Conservation (phyloP, 352 stramenopile species). For the Thraustochytrium aureum region DNA sequence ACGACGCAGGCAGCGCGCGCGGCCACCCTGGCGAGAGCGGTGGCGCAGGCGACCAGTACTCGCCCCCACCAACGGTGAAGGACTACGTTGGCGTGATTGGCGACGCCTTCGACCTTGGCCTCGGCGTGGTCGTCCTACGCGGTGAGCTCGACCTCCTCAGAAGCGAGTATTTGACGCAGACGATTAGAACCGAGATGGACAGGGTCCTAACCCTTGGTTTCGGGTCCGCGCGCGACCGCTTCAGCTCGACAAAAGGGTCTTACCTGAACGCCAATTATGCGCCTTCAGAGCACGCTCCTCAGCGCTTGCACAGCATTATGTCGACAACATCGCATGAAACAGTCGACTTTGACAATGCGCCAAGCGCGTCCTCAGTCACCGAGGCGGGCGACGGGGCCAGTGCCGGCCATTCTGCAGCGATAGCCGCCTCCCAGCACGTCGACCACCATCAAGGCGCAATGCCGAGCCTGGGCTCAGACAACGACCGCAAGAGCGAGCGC, state of each 20-base stretch:
- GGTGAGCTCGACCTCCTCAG: constrained; percentile 48
- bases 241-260: neutral
- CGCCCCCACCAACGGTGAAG: constrained; percentile 1
- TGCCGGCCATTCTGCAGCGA: no score
- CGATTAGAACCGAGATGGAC: constrained; percentile 42
- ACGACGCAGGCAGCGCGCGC: neutral
- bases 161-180: constrained; percentile 51
- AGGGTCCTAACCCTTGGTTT: constrained; percentile 28
- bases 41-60: constrained; percentile 15
- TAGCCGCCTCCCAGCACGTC: neutral
- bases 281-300: neutral
- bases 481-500: constrained; percentile 6
- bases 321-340: neutral
- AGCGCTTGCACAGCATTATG: neutral
- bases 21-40: neutral
- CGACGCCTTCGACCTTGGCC: constrained; percentile 53
- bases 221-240: neutral
- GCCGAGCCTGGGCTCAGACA: neutral
- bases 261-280: constrained; percentile 49
- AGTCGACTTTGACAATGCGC: constrained; percentile 1
- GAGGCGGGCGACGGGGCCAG: no score
- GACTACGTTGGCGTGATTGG: constrained; percentile 55
- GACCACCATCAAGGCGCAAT: neutral
- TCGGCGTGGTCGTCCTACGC: constrained; percentile 44
- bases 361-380: neutral